phyloP scores from a whole-genome alignment of 768 basidiomycete genomes.

The Tylopilus subfusipes region DNA sequence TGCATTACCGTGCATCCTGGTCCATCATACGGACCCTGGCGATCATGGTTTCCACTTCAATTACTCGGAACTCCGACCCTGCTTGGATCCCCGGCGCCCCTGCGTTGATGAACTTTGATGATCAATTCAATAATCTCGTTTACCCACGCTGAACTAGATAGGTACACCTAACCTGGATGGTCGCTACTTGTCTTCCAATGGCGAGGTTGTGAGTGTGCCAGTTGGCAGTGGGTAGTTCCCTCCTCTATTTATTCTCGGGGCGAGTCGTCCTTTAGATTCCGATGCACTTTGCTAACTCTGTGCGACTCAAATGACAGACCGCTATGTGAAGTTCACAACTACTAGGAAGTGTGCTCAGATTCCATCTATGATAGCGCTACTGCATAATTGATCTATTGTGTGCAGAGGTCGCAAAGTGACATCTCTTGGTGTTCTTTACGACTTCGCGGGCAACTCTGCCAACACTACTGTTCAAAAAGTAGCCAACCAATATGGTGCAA shows the following conservation, averaged over 20 bases:
- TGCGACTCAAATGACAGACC: constrained; percentile 34
- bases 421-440: constrained; percentile 73
- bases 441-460: constrained; percentile 67
- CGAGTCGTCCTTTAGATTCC: not conserved
- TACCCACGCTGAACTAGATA: constrained; percentile 19
- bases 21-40: constrained; percentile 4
- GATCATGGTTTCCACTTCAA: constrained; percentile 1
- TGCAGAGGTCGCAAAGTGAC: constrained; percentile 67
- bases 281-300: constrained; percentile 13
- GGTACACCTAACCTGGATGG: constrained; percentile 60
- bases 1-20: not conserved
- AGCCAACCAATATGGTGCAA: constrained; percentile 65
- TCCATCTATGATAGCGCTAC: not conserved
- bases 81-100: not conserved
- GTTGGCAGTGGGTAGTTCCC: constrained; percentile 41
- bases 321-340: constrained; percentile 71
- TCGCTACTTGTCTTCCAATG: constrained; percentile 72
- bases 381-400: not conserved
- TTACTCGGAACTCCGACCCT: not conserved
- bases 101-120: not conserved
- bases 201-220: constrained; percentile 37
- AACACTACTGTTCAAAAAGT: constrained; percentile 77
- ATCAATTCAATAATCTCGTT: not conserved
- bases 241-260: not conserved
- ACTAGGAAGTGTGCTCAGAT: constrained; percentile 59